Conservation (phyloP, 2,329 filamentous ascomycete species). For the Cercospora nicotianae region DNA sequence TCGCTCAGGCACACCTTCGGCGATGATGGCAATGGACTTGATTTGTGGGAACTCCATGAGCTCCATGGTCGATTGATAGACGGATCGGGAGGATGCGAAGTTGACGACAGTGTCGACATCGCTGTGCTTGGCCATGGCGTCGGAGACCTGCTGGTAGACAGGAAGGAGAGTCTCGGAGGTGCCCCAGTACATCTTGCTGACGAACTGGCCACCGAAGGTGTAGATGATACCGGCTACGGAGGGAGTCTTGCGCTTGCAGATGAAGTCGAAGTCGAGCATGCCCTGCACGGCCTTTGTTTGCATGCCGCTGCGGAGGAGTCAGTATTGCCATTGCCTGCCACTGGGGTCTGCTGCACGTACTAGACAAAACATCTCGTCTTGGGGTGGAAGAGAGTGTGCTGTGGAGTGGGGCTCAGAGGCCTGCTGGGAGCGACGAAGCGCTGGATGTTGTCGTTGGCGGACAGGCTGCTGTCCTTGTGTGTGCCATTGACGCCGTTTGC, state of each 20-base stretch:
- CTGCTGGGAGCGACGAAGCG: conserved; percentile 92
- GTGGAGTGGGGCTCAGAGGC: conserved; percentile 81
- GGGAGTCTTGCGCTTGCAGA: conserved; percentile 96
- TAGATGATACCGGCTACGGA: conserved; percentile 99
- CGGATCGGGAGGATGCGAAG: conserved; percentile 97
- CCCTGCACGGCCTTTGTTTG: conserved; percentile 73
- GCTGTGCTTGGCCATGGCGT: conserved; percentile 93
- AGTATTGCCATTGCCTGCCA: conserved; percentile 24
- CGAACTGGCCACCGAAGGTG: conserved; percentile 99
- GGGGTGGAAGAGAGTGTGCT: conserved; percentile 94
- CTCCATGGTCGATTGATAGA: conserved; percentile 98
- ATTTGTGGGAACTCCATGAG: conserved; percentile 96
- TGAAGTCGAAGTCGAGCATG: conserved; percentile 98
- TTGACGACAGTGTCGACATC: conserved; percentile 99
- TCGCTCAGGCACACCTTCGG: conserved; percentile 98
- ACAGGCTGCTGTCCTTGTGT: conserved; percentile 44
- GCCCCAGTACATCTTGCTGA: conserved; percentile 99
- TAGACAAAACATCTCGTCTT: conserved; percentile 99
- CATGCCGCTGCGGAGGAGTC: conserved; percentile 65
- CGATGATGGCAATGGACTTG: conserved; percentile 98
- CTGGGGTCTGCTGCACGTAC: conserved; percentile 49
- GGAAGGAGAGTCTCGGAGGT: conserved; percentile 98
- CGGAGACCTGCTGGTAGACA: conserved; percentile 91
- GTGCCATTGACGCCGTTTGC: conserved; percentile 22
- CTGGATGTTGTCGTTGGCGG: conserved; percentile 98